Evolutionary conservation across 2,329 filamentous ascomycete species (phyloP).

Genomic region (Fonsecaea erecta): DNA sequence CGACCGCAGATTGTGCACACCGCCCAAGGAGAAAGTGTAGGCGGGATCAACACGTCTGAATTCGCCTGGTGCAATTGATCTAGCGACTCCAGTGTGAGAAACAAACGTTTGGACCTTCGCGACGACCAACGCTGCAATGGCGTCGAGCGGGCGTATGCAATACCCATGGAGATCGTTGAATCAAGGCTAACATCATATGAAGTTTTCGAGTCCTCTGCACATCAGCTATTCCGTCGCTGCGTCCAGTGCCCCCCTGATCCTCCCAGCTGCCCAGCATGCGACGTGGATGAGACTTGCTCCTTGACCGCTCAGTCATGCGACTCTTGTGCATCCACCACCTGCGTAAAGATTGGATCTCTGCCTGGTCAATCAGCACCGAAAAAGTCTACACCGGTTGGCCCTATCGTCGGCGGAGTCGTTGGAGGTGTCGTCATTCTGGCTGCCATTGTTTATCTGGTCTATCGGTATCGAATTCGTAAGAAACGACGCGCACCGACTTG

Average conservation of each 20-base stretch:
- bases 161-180: not conserved
- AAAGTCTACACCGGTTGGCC: slow-evolving; percentile 60
- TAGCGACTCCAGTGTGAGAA: not conserved
- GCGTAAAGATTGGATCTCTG: slow-evolving; percentile 52
- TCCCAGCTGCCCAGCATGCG: slow-evolving; percentile 66
- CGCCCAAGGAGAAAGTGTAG: not conserved
- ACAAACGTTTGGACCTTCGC: not conserved
- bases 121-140: slow-evolving; percentile 14
- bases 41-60: not conserved
- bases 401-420: slow-evolving; percentile 89
- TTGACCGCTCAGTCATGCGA: slow-evolving; percentile 64
- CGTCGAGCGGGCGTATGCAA: slow-evolving; percentile 15
- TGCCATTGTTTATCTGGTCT: slow-evolving; percentile 78
- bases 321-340: slow-evolving; percentile 62
- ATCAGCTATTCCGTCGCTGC: slow-evolving; percentile 62
- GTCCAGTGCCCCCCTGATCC: slow-evolving; percentile 58
- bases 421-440: slow-evolving; percentile 79
- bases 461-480: slow-evolving; percentile 81
- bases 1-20: not conserved
- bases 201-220: slow-evolving; percentile 40
- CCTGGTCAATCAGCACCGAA: slow-evolving; percentile 42
- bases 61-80: not conserved
- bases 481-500: slow-evolving; percentile 64
- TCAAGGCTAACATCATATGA: slow-evolving; percentile 5
- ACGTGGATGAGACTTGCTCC: slow-evolving; percentile 60